Base-by-base conservation (phyloP, 176 grass and related monocot species). In the Oryza meridionalis region DNA sequence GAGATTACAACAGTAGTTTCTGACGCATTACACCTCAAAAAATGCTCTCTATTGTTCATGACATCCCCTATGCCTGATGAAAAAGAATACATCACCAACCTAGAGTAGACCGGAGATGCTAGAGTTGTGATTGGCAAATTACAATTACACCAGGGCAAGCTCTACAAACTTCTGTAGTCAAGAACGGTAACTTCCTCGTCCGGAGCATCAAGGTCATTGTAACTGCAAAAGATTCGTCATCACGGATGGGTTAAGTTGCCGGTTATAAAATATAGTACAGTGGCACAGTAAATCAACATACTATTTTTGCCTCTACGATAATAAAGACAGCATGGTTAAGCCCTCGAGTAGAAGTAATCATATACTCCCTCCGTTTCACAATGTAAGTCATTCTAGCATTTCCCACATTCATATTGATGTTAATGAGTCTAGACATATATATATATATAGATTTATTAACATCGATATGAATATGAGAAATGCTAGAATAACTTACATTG, bases 101-200 rank as follows among this genome's bases (percentile, higher is more conserved):
- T 75, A 87, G 82, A 58, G 42, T 75, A 87, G 82, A 58, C 53
- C 16, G 40, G 69, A 62, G 58, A 32, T 61, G 19, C 46, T 82
- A 27, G 72, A 73, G 73, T 67, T 67, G 84, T 72, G 31, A 58
- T 66, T 5, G 15, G 38, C 19, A 77, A 86, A 69, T 77, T 38
- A 51, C 47, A 7, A 11, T 9, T 67, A 46, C 43, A 38, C n/a
- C 69, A 43, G 49, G 33, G 14, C 21, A 83, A 67, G 80, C 3
- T 73, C 88, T 99, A 99, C 78, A 99, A 94, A 75, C 97, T 99
- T 89, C 97, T 90, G 80, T 99, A 99, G 84, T 99, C 97, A 55
- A 99, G 86, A 67, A 99, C 97, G 4, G 97, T 99, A 42, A 99
- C 97, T 94, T 99, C 97, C 79, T 99, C 97, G 2, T 99, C 97